A percentile compares a stretch with the other conserved stretches of the same genome.
Conservation (phyloP, 768 basidiomycete genomes). For the Leccinum sublutescens region DNA sequence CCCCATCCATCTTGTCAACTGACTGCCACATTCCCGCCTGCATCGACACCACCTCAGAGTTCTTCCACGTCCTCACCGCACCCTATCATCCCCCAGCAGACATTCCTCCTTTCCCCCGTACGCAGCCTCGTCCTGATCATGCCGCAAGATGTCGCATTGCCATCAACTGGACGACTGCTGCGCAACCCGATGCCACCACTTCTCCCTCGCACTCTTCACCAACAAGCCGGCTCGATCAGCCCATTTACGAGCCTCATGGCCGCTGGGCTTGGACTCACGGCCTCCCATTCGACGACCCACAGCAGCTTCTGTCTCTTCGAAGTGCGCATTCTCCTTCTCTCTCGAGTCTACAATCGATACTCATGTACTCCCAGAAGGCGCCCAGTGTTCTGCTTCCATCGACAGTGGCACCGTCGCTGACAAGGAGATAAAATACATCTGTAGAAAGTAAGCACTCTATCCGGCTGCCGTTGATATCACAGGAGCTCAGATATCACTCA, state of each 20-base stretch:
- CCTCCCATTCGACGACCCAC: conserved; percentile 26
- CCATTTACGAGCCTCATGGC: conserved; percentile 33
- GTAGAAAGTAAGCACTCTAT: conserved; percentile 32
- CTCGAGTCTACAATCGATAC: background rate
- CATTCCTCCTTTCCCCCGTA: conserved; percentile 3
- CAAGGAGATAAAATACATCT: conserved; percentile 34
- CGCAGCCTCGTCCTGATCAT: conserved; percentile 20
- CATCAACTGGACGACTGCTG: conserved; percentile 25
- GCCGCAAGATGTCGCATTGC: conserved; percentile 25
- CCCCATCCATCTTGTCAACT: conserved; percentile 11
- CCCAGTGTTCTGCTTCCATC: conserved; percentile 38
- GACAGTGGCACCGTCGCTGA: conserved; percentile 32
- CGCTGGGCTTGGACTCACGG: conserved; percentile 33
- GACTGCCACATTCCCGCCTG: conserved; percentile 11
- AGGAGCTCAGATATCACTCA: conserved; percentile 14
- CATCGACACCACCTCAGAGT: conserved; percentile 27
- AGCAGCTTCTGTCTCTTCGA: conserved; percentile 24
- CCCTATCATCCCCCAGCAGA: conserved; percentile 19
- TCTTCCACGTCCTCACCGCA: conserved; percentile 31
- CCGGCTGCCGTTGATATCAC: background rate
- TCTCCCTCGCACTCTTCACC: conserved; percentile 1
- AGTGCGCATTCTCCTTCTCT: conserved; percentile 16
- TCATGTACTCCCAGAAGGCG: conserved; percentile 30
- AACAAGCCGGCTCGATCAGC: conserved; percentile 17
- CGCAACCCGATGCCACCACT: background rate